Conservation (phyloP, 768 basidiomycete species). For the Suillus subalutaceus region DNA sequence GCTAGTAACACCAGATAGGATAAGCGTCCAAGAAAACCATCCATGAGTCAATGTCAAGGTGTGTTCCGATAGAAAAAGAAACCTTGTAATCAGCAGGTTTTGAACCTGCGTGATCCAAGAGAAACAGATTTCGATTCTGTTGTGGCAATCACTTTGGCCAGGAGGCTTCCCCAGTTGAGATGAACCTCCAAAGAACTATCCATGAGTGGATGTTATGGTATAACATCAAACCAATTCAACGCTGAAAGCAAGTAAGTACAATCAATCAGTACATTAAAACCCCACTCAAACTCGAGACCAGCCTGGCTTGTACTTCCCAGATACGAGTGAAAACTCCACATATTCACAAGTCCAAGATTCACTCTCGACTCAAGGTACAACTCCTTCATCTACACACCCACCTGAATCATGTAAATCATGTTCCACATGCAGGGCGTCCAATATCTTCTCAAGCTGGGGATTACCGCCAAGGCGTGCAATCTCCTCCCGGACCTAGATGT, state of each 20-base stretch:
- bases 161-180: no score
- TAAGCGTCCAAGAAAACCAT: no score
- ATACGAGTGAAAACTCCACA: not conserved
- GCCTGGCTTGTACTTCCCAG: not conserved
- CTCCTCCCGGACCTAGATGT: constrained; percentile 54
- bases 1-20: no score
- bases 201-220: not conserved
- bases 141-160: no score
- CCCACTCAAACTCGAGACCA: not conserved
- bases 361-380: not conserved
- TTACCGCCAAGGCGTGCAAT: constrained; percentile 82
- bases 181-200: no score
- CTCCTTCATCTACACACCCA: constrained; percentile 2
- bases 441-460: constrained; percentile 53
- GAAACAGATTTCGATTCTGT: no score
- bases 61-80: no score
- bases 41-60: no score
- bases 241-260: not conserved
- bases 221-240: not conserved
- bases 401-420: constrained; percentile 11
- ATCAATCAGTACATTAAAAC: not conserved
- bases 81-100: no score
- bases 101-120: no score
- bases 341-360: not conserved
- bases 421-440: constrained; percentile 55